Evolutionary conservation across 2,329 filamentous ascomycete species (phyloP), one percentile per base, ranked within the genome.

Genomic region (Fusarium floridanum): DNA sequence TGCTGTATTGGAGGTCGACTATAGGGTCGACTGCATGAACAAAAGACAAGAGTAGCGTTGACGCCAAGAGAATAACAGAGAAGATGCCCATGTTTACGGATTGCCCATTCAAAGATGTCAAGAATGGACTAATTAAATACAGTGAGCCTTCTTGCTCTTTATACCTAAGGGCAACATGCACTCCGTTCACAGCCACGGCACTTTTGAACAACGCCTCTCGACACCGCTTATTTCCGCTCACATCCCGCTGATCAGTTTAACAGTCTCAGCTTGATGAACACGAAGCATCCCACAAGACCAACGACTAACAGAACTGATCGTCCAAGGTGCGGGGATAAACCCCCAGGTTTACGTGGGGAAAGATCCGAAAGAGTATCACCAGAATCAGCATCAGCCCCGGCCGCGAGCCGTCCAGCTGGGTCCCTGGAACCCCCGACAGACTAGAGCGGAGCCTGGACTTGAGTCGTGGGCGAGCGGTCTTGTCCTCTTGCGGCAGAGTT

Each of bases 1-100:
- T 88, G 34, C 91, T 88, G 79, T 95, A 95, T 4, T 86, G 87
- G 24, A 95, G 85, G 71, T 93, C 85, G 16, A 95, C 90, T 2
- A 67, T 27, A 17, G 70, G 24, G 14, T 62, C 45, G 0, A 78
- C 75, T 0, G 77, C 75, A 5, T 16, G 2, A 9, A 48, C 69
- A 8, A 61, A 59, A 5, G 73, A 64, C 1, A 72, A 17, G 2
- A 77, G 50, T 2, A 78, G 34, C 5, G 64, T 43, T 12, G 34
- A 57, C 2, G 61, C 24, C 17, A 67, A n/a, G 2, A 76, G 39
- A 12, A 71, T 16, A 32, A 20, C 27, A 36, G 20, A 59, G 2
- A 63, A 6, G 4, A 63, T 50, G 20, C 37, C 34, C 72, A 74
- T 74, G 12, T 39, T 45, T 6, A 55, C 9, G 6, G 6, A 5